Evolutionary conservation across 2,329 filamentous ascomycete species (phyloP).

Genomic region (Myriosclerotinia curreyana): DNA sequence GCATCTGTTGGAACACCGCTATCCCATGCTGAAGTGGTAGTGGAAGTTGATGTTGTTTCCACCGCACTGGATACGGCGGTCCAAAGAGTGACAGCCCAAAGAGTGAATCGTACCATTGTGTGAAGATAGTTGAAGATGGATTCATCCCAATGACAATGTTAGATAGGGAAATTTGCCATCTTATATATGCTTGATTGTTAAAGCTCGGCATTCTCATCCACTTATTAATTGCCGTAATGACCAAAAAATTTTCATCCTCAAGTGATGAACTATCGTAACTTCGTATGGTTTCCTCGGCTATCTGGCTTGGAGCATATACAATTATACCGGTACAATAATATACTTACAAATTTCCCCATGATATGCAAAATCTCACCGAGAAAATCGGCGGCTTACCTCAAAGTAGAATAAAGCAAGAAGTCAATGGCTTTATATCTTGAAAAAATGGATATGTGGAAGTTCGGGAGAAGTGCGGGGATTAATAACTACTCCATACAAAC

Average conservation of each 20-base stretch:
- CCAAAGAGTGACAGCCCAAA: conserved; percentile 23
- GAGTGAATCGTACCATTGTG: conserved; percentile 12
- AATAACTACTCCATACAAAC: background rate
- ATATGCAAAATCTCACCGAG: conserved; percentile 24
- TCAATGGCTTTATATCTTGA: background rate
- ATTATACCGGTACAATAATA: too few species aligned
- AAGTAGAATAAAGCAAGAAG: conserved; percentile 6
- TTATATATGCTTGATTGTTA: too few species aligned
- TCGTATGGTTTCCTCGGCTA: too few species aligned
- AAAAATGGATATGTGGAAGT: background rate
- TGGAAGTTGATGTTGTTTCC: conserved; percentile 24
- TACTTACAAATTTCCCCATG: background rate
- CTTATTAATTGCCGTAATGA: too few species aligned
- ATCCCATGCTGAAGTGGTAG: conserved; percentile 26
- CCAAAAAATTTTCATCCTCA: too few species aligned
- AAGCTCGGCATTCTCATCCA: too few species aligned
- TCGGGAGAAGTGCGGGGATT: conserved; percentile 8
- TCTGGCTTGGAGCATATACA: too few species aligned
- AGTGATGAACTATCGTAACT: too few species aligned
- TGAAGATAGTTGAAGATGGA: background rate
- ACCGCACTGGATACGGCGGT: conserved; percentile 20
- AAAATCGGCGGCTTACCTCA: conserved; percentile 20
- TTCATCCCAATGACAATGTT: too few species aligned
- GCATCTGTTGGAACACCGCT: conserved; percentile 30
- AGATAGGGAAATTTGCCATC: background rate